phyloP scores from a whole-genome alignment of 2,329 filamentous ascomycete genomes.

The Septoria petroselini region DNA sequence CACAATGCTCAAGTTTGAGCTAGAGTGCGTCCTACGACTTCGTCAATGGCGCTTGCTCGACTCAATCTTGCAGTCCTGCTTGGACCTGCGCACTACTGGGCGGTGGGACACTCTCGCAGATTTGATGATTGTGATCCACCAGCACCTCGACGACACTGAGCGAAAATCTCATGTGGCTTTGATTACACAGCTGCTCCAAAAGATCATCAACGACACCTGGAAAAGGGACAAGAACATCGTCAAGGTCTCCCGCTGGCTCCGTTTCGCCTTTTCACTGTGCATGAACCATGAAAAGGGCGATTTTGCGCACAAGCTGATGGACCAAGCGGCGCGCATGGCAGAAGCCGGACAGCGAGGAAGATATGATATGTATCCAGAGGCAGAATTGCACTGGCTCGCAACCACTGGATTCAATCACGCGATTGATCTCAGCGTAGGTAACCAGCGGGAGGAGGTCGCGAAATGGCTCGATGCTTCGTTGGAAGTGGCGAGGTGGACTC shows the following conservation, averaged over 20 bases:
- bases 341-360: conserved; percentile 32
- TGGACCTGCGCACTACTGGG: conserved; percentile 31
- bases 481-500: conserved; percentile 57
- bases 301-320: conserved; percentile 49
- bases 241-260: conserved; percentile 71
- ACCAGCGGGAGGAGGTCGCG: conserved; percentile 55
- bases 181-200: conserved; percentile 50
- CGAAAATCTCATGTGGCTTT: conserved; percentile 7
- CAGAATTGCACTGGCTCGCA: conserved; percentile 75
- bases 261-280: conserved; percentile 70
- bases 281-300: conserved; percentile 49
- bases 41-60: conserved; percentile 65
- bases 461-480: conserved; percentile 64
- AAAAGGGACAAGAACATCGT: conserved; percentile 50
- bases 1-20: conserved; percentile 69
- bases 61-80: conserved; percentile 53
- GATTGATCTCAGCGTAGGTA: conserved; percentile 60
- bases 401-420: conserved; percentile 67
- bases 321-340: conserved; percentile 59
- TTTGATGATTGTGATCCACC: conserved; percentile 46
- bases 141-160: conserved; percentile 25
- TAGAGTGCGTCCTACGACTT: conserved; percentile 69
- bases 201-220: conserved; percentile 68
- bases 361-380: conserved; percentile 54
- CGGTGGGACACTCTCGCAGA: conserved; percentile 49